Evolutionary conservation across 2,329 filamentous ascomycete species (phyloP).

Genomic region (Diaporthe humulicola): DNA sequence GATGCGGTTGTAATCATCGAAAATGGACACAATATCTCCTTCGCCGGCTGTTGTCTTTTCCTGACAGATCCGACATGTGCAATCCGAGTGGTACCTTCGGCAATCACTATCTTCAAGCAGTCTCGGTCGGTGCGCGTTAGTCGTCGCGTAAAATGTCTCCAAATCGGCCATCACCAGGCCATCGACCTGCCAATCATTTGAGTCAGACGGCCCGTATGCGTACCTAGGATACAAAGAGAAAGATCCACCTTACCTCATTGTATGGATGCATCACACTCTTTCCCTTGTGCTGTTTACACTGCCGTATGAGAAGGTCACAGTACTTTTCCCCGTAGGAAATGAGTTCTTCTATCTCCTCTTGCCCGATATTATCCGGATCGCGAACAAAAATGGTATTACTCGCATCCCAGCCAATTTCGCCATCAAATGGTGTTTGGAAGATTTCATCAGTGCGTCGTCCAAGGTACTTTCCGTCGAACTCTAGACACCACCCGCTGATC

Average conservation of each 20-base stretch:
- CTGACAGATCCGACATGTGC: conserved; percentile 21
- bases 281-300: conserved; percentile 41
- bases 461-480: not conserved
- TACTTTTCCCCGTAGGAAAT: conserved; percentile 27
- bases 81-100: not conserved
- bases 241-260: conserved; percentile 39
- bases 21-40: not conserved
- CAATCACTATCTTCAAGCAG: not conserved
- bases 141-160: not conserved
- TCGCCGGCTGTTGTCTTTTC: not conserved
- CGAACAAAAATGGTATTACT: not conserved
- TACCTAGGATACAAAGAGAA: not conserved
- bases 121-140: not conserved
- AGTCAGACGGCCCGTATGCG: no score
- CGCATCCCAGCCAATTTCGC: accelerated
- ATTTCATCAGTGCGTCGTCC: not conserved
- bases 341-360: not conserved
- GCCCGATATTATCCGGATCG: not conserved
- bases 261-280: conserved; percentile 38
- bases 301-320: conserved; percentile 37
- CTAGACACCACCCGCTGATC: not conserved
- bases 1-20: not conserved
- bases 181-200: not conserved
- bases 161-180: conserved; percentile 42
- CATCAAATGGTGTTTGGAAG: not conserved